Conservation (phyloP, 768 basidiomycete genomes). For the Mycena epipterygia region DNA sequence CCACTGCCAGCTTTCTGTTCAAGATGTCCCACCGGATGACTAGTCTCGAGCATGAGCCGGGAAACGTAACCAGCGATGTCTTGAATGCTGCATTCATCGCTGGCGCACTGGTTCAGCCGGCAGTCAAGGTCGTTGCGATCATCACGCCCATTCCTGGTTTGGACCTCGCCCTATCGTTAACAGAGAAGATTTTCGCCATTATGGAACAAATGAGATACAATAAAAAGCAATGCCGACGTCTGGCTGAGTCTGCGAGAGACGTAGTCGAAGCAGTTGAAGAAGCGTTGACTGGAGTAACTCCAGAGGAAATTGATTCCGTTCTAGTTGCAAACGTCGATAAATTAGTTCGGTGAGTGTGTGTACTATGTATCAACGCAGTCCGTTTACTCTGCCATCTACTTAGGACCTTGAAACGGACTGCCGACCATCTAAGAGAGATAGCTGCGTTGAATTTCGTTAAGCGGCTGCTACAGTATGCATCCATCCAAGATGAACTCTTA, state of each 20-base stretch:
- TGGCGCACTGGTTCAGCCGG: neutral
- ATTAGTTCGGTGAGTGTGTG: neutral
- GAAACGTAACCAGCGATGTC: neutral
- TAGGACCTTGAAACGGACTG: constrained; percentile 3
- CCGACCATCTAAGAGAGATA: constrained; percentile 2
- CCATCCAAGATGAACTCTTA: constrained; percentile 10
- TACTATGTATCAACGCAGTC: too few species aligned
- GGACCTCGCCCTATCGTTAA: neutral
- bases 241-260: constrained; percentile 10
- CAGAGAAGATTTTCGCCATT: constrained; percentile 1
- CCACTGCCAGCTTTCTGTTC: neutral
- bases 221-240: constrained; percentile 8
- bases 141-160: neutral
- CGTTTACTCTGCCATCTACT: neutral
- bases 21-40: neutral
- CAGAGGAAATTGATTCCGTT: neutral
- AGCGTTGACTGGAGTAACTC: neutral
- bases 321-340: constrained; percentile 4
- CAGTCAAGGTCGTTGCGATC: neutral
- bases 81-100: constrained; percentile 5
- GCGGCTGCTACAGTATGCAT: constrained; percentile 7
- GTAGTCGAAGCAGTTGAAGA: constrained; percentile 16
- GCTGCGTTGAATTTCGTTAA: constrained; percentile 6
- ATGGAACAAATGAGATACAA: constrained; percentile 15
- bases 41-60: neutral